Evolutionary conservation across 352 stramenopile species (phyloP), one percentile per base, ranked within the genome.

Genomic region (Globisporangium solare): DNA sequence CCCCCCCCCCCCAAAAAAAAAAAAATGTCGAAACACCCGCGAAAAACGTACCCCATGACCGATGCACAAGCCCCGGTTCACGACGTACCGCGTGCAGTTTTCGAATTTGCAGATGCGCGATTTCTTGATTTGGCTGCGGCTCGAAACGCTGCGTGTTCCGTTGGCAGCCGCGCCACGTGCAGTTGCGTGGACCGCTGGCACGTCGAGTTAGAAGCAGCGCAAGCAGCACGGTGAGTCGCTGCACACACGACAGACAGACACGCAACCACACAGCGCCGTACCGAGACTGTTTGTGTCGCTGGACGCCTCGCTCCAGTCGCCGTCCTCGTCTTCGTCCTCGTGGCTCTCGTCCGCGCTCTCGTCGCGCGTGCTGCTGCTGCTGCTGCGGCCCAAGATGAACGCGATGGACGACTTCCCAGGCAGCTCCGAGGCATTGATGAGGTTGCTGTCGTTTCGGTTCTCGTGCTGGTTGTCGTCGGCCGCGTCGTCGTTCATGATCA

Each of bases 31-130:
- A 49, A 6, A 8, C 18, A 40, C 32, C 6, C 31, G 17, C 14
- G 5, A 45, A 47, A 39, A 47, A 68, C 73, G 47, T 47, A 79
- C 68, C 27, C 83, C 83, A 60, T 92, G 83, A 48, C 76, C 76
- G 56, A 88, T 88, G 54, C 80, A 92, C 14, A 88, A 70, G 14
- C 83, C 81, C 46, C 80, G 79, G 63, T 88, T 87, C 24, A 89
- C 76, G 40, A 88, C 76, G 57, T 89, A 90, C 39, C 76, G 75
- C 20, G 76, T 88, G 64, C 83, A 92, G 56, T 75, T 74, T 10
- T 89, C 73, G 50, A 86, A 73, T 58, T 88, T 88, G 68, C 83
- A 92, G 39, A 88, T 86, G 24, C 82, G 76, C 55, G 80, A 88
- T 40, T 83, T 86, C 56, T 88, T 85, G 21, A 85, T 63, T 41